Evolutionary conservation across 1,139 yeast species (phyloP), one percentile per base, ranked within the genome.

Genomic region (Sugiyamaella xylanicola): DNA sequence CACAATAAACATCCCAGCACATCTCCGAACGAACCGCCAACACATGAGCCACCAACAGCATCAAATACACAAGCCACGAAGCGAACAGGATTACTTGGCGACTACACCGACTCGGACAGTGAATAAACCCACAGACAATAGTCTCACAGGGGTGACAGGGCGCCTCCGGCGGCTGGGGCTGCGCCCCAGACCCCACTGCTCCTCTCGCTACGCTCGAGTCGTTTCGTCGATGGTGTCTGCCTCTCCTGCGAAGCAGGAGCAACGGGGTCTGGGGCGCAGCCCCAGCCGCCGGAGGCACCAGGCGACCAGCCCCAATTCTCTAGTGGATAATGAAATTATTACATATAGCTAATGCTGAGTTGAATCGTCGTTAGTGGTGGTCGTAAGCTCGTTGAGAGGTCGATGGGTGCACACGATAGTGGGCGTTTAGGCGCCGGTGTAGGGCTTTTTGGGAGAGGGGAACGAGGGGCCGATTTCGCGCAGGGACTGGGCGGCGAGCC

Each of bases 181-280:
- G n/a, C n/a, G n/a, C n/a, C n/a, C n/a, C n/a, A n/a, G n/a, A n/a
- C n/a, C n/a, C n/a, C n/a, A n/a, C n/a, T n/a, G n/a, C n/a, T n/a
- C n/a, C n/a, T n/a, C n/a, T n/a, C n/a, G n/a, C n/a, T n/a, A n/a
- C n/a, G n/a, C n/a, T n/a, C n/a, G n/a, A n/a, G n/a, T n/a, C n/a
- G n/a, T n/a, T n/a, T n/a, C n/a, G n/a, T n/a, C n/a, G n/a, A n/a
- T n/a, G n/a, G n/a, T n/a, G n/a, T n/a, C n/a, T n/a, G n/a, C n/a
- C n/a, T n/a, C 92, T 56, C 99, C 99, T 69, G 96, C 96, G 58
- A 98, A 99, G 71, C 93, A 93, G 21, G 99, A 98, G 72, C 93
- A 99, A 74, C 99, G 99, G 48, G 99, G 99, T 78, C 29, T 25
- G 29, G 29, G 29, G 29, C 29, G 29, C 9, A 25, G 29, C 29